phyloP scores from a whole-genome alignment of 225 moss, liverwort and hornwort species.

The Bryoerythrophyllum caledonicum region DNA sequence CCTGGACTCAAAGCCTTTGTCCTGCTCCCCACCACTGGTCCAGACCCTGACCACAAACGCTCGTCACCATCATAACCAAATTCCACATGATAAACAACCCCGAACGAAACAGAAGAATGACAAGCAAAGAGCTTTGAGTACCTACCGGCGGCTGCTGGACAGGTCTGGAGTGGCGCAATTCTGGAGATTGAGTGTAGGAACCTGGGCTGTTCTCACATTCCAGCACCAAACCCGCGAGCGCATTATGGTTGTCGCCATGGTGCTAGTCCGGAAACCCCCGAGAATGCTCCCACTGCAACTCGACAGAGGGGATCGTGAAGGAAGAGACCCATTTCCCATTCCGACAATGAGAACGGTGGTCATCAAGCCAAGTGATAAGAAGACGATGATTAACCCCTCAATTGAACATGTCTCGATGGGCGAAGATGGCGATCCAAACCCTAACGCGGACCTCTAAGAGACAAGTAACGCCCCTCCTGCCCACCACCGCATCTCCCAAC shows the following conservation, averaged over 20 bases:
- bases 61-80: constrained; percentile 29
- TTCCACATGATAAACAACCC: constrained; percentile 15
- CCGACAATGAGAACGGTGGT: constrained; percentile 1
- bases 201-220: constrained; percentile 26
- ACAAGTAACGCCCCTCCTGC: not conserved
- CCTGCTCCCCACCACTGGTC: constrained; percentile 46
- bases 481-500: constrained; percentile 7
- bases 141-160: constrained; percentile 35
- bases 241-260: constrained; percentile 32
- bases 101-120: constrained; percentile 8
- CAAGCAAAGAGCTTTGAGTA: constrained; percentile 1
- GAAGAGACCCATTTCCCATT: constrained; percentile 38
- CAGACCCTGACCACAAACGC: constrained; percentile 28
- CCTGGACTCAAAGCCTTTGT: constrained; percentile 29
- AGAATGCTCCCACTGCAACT: constrained; percentile 20
- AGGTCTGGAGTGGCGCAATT: constrained; percentile 45
- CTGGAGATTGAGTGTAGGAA: constrained; percentile 31
- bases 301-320: constrained; percentile 29
- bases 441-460: constrained; percentile 10
- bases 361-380: constrained; percentile 4
- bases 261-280: constrained; percentile 16
- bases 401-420: constrained; percentile 6
- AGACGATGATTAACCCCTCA: constrained; percentile 5
- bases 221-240: constrained; percentile 30
- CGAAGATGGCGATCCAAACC: constrained; percentile 10